phyloP scores from a whole-genome alignment of 1,284 basidiomycete genomes.

The Porodaedalea pini region DNA sequence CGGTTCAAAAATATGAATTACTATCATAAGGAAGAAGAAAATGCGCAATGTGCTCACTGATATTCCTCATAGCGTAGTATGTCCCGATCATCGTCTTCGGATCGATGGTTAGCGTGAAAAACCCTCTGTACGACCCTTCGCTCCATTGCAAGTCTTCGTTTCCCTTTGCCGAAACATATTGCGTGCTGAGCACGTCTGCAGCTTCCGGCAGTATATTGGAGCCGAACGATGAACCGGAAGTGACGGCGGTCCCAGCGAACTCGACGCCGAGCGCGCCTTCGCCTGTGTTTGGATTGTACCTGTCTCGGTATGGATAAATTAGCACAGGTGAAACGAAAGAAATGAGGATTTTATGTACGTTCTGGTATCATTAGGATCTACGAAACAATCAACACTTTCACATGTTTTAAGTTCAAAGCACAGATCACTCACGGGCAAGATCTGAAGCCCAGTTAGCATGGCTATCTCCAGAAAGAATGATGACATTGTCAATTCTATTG shows the following conservation, averaged over 20 bases:
- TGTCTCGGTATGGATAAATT: conserved; percentile 18
- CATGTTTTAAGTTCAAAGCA: neutral
- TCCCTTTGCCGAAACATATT: conserved; percentile 35
- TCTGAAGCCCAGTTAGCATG: conserved; percentile 65
- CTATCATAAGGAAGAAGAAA: neutral
- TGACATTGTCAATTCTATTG: conserved; percentile 54
- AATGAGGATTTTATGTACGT: conserved; percentile 31
- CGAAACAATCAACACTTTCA: neutral
- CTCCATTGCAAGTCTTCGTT: conserved; percentile 63
- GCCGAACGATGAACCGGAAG: conserved; percentile 52
- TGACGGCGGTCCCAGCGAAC: conserved; percentile 65
- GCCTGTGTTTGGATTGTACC: conserved; percentile 53
- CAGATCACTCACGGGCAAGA: conserved; percentile 43
- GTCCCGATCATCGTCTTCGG: conserved; percentile 47
- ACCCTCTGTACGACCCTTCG: conserved; percentile 60
- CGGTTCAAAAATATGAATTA: neutral
- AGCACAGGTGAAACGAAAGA: neutral
- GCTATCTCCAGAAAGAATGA: conserved; percentile 61
- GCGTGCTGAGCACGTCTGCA: conserved; percentile 40
- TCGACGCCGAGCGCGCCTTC: conserved; percentile 58
- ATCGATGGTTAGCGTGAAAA: conserved; percentile 53
- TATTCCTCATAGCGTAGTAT: conserved; percentile 58
- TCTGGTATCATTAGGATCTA: conserved; percentile 49
- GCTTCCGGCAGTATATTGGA: conserved; percentile 37
- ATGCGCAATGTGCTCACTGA: conserved; percentile 34